A percentile compares a stretch with the other conserved stretches of the same genome.
Evolutionary conservation across 306 rosid genomes (phyloP).

Genomic region (Pyrus communis): DNA sequence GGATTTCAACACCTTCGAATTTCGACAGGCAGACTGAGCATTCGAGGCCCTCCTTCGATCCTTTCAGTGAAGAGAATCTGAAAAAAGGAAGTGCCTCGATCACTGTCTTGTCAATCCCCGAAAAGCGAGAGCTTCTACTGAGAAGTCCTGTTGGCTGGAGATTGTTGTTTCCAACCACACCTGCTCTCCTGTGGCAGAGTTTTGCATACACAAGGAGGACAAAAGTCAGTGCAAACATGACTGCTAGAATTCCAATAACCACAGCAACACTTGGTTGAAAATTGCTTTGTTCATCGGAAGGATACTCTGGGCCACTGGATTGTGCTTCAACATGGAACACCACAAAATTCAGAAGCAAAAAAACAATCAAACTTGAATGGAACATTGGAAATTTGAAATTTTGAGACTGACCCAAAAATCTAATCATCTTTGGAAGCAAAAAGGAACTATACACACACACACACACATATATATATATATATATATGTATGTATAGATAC

Average conservation of each 20-base stretch:
- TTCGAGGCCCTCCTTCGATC: slow-evolving; percentile 81
- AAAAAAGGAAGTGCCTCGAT: slow-evolving; percentile 97
- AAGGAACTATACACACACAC: neutral
- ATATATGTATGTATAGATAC: neutral
- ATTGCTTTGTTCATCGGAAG: slow-evolving; percentile 15
- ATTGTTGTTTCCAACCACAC: slow-evolving; percentile 9
- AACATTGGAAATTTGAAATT: slow-evolving; percentile 26
- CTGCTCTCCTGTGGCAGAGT: slow-evolving; percentile 32
- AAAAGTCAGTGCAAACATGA: slow-evolving; percentile 54
- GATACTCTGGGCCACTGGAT: neutral
- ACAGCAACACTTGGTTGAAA: slow-evolving; percentile 68
- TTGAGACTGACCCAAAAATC: slow-evolving; percentile 2
- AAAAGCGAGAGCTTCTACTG: slow-evolving; percentile 56
- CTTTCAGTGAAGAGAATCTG: slow-evolving; percentile 73
- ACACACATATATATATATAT: neutral
- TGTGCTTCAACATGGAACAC: slow-evolving; percentile 48
- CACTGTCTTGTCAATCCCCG: slow-evolving; percentile 73
- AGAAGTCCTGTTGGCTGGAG: slow-evolving; percentile 11
- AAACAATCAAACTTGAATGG: slow-evolving; percentile 12
- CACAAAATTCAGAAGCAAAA: slow-evolving; percentile 26
- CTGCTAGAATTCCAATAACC: slow-evolving; percentile 49
- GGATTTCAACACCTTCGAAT: slow-evolving; percentile 71
- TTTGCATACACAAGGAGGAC: slow-evolving; percentile 58
- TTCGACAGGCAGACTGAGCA: slow-evolving; percentile 82
- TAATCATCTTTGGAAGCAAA: slow-evolving; percentile 7